Base-by-base conservation (phyloP, 2,329 filamentous ascomycete species). In the Aspergillus puulaauensis region DNA sequence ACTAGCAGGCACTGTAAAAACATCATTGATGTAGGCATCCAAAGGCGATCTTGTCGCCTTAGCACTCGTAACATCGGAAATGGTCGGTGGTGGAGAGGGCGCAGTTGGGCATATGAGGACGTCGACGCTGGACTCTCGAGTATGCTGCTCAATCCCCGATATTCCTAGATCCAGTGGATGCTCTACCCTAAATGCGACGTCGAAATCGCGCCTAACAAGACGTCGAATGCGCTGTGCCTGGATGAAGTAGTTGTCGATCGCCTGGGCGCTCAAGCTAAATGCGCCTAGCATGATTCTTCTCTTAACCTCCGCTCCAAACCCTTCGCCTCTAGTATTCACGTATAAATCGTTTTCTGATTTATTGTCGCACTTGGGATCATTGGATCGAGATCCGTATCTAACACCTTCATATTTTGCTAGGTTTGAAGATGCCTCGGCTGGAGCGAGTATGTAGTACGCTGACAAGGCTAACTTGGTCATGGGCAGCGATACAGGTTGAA, bases 321-420 rank as follows among this genome's bases (percentile, higher is more conserved):
- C 87, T 35, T 80, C 74, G 14, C 87, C 89, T 56, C 95, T 85
- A 0, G 90, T 91, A 41, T 82, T 80, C 0, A 92, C 86, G 73
- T 95, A 98, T 2, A 96, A 79, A 54, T 73, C 72, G 0, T 86
- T 83, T 37, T 68, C 69, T 8, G 64, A 43, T n/a, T 83, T 81
- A 23, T 44, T 11, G 11, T 78, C 80, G 6, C 82, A 79, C 56
- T 85, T 85, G n/a, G 69, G 63, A 9, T 68, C 69, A 9, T 76
- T 73, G 2, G 73, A 77, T 31, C 86, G 82, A 19, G 80, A 81
- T 1, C 95, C 95, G 74, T 96, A 99, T 11, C 95, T 89, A n/a
- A 98, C 86, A 19, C 95, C 95, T 68, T 99, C 96, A 73, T 97
- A 99, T 73, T 96, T 97, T 57, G 95, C 91, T 2, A 99, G 84